A percentile compares a stretch with the other conserved stretches of the same genome.
These are phyloP conservation scores for Oidiodendron maius DNA, from an alignment of 495 filamentous ascomycete genomes.

Conservation along the genomic window DNA sequence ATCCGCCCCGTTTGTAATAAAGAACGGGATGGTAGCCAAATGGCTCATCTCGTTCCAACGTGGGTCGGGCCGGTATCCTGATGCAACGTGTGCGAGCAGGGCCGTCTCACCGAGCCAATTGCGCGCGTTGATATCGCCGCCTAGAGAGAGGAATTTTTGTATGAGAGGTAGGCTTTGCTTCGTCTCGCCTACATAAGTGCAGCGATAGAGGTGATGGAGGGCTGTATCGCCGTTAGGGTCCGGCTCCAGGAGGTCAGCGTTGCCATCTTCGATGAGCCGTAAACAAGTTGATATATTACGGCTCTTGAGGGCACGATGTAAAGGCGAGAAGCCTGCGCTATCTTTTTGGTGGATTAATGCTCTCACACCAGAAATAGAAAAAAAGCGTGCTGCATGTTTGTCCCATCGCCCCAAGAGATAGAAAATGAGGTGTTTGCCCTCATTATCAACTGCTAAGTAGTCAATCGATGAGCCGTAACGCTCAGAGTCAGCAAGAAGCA, in stretches of 20 bases:
- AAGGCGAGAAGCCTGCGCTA: constrained; percentile 10
- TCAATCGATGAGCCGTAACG: too few species aligned
- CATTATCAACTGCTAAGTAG: too few species aligned
- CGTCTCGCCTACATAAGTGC: neutral
- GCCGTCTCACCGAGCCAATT: constrained; percentile 27
- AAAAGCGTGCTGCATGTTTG: too few species aligned
- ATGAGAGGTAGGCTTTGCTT: constrained; percentile 4
- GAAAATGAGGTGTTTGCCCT: too few species aligned
- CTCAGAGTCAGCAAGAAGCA: too few species aligned
- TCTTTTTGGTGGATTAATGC: too few species aligned
- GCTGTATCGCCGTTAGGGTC: constrained; percentile 19
- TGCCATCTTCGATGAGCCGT: constrained; percentile 11
- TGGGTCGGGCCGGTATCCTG: neutral
- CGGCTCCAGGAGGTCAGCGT: constrained; percentile 12
- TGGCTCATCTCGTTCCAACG: neutral
- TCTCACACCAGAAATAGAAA: too few species aligned
- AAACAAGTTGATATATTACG: neutral
- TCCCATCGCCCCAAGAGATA: too few species aligned
- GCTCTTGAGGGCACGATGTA: constrained; percentile 14
- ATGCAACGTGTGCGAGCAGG: constrained; percentile 12
- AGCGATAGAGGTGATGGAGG: constrained; percentile 17
- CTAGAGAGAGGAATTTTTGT: constrained; percentile 15
- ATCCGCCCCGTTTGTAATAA: constrained; percentile 3
- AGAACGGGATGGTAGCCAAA: neutral
- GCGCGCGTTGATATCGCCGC: constrained; percentile 24